Base-by-base conservation (phyloP, 176 grass and related monocot genomes). In the Eleusine indica region DNA sequence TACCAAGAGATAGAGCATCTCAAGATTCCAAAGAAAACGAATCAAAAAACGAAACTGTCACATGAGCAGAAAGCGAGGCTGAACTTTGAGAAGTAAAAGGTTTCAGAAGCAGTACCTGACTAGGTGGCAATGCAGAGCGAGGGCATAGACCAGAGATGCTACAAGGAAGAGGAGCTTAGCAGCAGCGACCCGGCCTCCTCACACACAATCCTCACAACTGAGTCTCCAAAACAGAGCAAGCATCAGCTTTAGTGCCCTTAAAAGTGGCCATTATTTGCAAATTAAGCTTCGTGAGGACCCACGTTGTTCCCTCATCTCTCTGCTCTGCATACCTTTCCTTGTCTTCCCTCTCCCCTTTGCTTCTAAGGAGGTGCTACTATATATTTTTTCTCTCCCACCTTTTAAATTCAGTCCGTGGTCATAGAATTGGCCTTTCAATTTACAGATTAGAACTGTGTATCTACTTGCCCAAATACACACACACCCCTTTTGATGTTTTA, bases 341-440 rank as follows among this genome's bases (percentile, higher is more conserved):
- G 52, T 64, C 72, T 47, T 77, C 52, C 78, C 52, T 32, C 49
- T 3, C 85, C 54, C 78, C 82, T 85, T 91, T 85, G 82, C 90
- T 88, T 91, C 82, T 85, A 88, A 91, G 86, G 86, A 85, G 86
- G 90, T 84, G 87, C 84, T 84, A 51, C 80, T 68, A n/a, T 53
- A 58, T 63, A 61, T 61, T 48, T 15, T 82, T 77, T 29, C 78
- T 35, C 63, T 37, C 1, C 7, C 29, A 70, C 68, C 70, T 71
- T 83, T 82, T 67, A 80, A 79, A 79, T 79, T 86, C n/a, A 74
- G 42, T 70, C 51, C 44, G 79, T 67, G 67, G 74, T 73, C 79
- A 74, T n/a, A 51, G n/a, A 37, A 16, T 38, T 38, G 58, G 21
- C 61, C 39, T 70, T 80, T 39, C 82, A 49, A 42, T 82, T 87